Conservation (phyloP, 805 yeast genomes). For the Starmerella vitae region DNA sequence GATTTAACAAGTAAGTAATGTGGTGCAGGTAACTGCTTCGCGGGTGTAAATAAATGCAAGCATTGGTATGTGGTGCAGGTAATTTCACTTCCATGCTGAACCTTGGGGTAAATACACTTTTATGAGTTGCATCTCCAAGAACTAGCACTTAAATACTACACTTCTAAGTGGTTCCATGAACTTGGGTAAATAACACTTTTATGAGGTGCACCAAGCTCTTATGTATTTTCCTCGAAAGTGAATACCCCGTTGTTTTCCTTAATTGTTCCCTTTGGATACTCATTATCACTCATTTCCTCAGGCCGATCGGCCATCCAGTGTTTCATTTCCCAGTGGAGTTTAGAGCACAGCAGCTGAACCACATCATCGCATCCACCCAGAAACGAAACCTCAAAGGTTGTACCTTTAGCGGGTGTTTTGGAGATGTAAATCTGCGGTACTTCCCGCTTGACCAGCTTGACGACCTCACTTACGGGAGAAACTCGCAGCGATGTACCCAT, state of each 20-base stretch:
- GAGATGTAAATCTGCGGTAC: conserved; percentile 75
- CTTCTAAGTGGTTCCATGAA: no score
- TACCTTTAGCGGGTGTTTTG: conserved; percentile 59
- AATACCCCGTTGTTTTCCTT: conserved; percentile 21
- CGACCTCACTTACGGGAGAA: conserved; percentile 81
- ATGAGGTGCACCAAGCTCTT: no score
- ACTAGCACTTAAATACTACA: no score
- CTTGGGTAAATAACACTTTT: no score
- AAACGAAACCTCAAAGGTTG: conserved; percentile 64
- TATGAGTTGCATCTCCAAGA: no score
- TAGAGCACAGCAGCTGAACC: conserved; percentile 47
- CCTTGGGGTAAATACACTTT: no score
- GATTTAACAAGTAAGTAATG: no score
- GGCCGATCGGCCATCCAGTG: conserved; percentile 37
- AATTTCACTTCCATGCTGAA: no score
- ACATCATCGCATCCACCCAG: conserved; percentile 77
- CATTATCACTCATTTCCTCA: conserved; percentile 12
- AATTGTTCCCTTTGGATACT: conserved; percentile 22
- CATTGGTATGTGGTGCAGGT: no score
- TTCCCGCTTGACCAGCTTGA: conserved; percentile 53
- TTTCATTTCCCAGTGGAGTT: conserved; percentile 46
- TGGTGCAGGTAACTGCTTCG: no score
- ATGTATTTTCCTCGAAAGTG: no score
- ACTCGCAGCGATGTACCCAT: conserved; percentile 87
- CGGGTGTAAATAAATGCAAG: no score